A percentile compares a stretch with the other conserved stretches of the same genome.
Evolutionary conservation across 345 rosid species (phyloP).

Genomic region (Hibiscus mutabilis): DNA sequence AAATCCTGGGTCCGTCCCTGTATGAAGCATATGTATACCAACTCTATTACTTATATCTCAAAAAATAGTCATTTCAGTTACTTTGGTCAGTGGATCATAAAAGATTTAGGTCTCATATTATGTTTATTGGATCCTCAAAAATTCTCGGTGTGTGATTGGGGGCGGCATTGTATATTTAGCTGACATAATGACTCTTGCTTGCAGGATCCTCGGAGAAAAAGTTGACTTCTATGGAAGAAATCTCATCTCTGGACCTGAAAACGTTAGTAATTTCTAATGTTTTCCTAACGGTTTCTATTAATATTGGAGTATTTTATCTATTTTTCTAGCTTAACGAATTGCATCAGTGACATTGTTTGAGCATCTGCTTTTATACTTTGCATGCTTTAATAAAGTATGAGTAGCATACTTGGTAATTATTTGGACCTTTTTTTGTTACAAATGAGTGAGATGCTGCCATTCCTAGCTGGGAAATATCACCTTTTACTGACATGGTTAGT

Average conservation of each 20-base stretch:
- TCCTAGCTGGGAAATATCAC: not conserved
- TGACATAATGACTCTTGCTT: conserved; percentile 9
- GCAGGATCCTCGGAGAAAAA: conserved; percentile 59
- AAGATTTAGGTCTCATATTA: not conserved
- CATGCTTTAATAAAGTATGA: not conserved
- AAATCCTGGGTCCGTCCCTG: too few relatives aligned
- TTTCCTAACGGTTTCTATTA: not conserved
- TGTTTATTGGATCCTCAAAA: not conserved
- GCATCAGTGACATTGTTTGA: not conserved
- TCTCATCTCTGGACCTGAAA: conserved; percentile 58
- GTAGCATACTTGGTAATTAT: not conserved
- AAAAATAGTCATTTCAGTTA: not conserved
- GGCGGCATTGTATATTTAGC: not conserved
- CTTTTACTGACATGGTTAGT: not conserved
- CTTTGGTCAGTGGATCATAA: not conserved
- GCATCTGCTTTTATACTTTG: not conserved
- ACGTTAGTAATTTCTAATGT: conserved; percentile 38
- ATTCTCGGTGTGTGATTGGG: not conserved
- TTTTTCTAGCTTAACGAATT: not conserved
- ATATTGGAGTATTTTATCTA: too few relatives aligned
- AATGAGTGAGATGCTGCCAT: not conserved
- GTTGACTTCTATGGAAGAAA: conserved; percentile 53
- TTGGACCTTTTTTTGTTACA: not conserved
- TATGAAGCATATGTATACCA: too few relatives aligned
- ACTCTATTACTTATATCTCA: not conserved